Evolutionary conservation across 352 stramenopile genomes (phyloP).

Genomic region (Hyaloperonospora brassicae): DNA sequence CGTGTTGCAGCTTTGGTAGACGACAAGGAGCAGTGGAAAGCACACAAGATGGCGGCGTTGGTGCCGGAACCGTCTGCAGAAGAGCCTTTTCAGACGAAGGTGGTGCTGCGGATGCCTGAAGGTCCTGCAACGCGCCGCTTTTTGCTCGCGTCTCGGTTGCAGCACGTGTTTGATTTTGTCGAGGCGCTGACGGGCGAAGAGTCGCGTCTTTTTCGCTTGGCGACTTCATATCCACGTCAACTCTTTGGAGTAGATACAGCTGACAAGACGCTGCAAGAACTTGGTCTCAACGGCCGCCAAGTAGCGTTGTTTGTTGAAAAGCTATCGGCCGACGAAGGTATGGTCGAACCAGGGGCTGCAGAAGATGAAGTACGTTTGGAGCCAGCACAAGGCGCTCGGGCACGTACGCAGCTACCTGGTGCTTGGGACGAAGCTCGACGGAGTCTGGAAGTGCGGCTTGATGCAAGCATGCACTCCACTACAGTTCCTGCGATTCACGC

Average conservation of each 20-base stretch:
- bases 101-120: slow-evolving; percentile 41
- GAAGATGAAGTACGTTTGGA: neutral
- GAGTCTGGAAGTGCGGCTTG: slow-evolving; percentile 40
- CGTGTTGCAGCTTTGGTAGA: slow-evolving; percentile 15
- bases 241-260: slow-evolving; percentile 37
- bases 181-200: slow-evolving; percentile 47
- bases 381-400: slow-evolving; percentile 5
- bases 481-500: slow-evolving; percentile 49
- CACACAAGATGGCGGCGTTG: slow-evolving; percentile 28
- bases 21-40: slow-evolving; percentile 40
- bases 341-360: neutral
- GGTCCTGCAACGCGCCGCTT: slow-evolving; percentile 49
- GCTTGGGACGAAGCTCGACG: slow-evolving; percentile 41
- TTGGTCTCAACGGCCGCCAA: slow-evolving; percentile 48
- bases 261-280: slow-evolving; percentile 40
- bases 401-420: slow-evolving; percentile 20
- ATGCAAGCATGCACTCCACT: slow-evolving; percentile 34
- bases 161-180: slow-evolving; percentile 41
- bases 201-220: slow-evolving; percentile 35
- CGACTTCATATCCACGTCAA: slow-evolving; percentile 52
- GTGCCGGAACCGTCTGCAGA: slow-evolving; percentile 32
- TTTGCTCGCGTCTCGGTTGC: slow-evolving; percentile 25
- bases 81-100: slow-evolving; percentile 37
- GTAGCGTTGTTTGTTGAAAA: slow-evolving; percentile 65
- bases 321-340: slow-evolving; percentile 6